phyloP scores from a whole-genome alignment of 2,329 filamentous ascomycete genomes.

The Neofusicoccum cordaticola region DNA sequence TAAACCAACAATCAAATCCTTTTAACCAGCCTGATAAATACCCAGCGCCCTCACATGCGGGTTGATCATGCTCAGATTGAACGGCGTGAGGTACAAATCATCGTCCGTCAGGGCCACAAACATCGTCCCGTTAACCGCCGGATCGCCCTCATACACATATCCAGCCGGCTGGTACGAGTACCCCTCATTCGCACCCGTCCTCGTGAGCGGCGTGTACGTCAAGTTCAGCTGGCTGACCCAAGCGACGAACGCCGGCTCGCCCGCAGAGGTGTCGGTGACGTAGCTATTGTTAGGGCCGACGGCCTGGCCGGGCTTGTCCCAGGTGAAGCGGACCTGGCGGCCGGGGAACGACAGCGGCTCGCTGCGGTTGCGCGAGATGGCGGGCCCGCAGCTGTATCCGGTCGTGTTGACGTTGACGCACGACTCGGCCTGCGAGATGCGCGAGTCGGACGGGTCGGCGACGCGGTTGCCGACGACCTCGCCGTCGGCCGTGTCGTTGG shows the following conservation, averaged over 20 bases:
- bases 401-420: conserved; percentile 58
- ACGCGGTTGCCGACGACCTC: conserved; percentile 63
- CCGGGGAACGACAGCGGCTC: conserved; percentile 73
- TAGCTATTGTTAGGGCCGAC: conserved; percentile 84
- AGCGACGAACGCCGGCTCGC: conserved; percentile 62
- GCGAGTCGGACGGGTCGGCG: conserved; percentile 53
- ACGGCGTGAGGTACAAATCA: conserved; percentile 68
- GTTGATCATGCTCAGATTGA: conserved; percentile 72
- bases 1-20: no score
- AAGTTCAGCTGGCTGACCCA: conserved; percentile 72
- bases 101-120: conserved; percentile 73
- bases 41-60: conserved; percentile 72
- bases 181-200: conserved; percentile 61
- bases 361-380: conserved; percentile 66
- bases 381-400: conserved; percentile 59
- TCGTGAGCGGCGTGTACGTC: conserved; percentile 56
- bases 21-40: conserved; percentile 74
- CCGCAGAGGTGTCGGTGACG: conserved; percentile 60
- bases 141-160: conserved; percentile 65
- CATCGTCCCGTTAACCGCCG: conserved; percentile 72
- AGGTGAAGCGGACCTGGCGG: conserved; percentile 66
- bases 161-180: conserved; percentile 71
- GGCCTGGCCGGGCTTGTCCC: conserved; percentile 66
- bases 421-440: conserved; percentile 45
- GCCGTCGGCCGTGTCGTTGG: conserved; percentile 58